These are phyloP conservation scores for Xylariaceae sp. DNA, from an alignment of 2,329 filamentous ascomycete genomes.

Conservation along the genomic window DNA sequence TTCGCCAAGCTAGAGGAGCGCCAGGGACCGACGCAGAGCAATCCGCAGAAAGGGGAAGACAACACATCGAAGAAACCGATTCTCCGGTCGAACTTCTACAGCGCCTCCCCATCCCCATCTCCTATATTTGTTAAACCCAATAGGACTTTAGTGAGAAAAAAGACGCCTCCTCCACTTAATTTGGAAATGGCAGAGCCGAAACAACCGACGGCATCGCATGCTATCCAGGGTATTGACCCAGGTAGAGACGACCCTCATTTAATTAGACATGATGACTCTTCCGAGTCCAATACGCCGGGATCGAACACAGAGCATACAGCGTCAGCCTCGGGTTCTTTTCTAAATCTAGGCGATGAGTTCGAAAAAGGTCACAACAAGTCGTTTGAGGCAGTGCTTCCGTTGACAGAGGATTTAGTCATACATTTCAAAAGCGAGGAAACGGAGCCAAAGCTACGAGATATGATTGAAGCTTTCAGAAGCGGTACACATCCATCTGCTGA, in stretches of 20 bases:
- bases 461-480: constrained; percentile 43
- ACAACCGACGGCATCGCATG: constrained; percentile 13
- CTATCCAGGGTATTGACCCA: constrained; percentile 20
- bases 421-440: constrained; percentile 43
- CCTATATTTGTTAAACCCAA: constrained; percentile 18
- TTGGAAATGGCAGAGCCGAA: constrained; percentile 14
- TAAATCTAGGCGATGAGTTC: constrained; percentile 12
- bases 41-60: background rate
- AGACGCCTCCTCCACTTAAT: constrained; percentile 24
- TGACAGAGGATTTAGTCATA: constrained; percentile 53
- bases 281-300: constrained; percentile 37
- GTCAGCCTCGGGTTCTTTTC: background rate
- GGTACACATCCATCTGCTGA: constrained; percentile 32
- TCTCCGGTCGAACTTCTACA: constrained; percentile 21
- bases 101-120: constrained; percentile 18
- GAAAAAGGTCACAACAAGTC: constrained; percentile 20
- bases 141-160: constrained; percentile 23
- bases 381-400: constrained; percentile 44
- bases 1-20: background rate
- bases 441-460: constrained; percentile 40
- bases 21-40: background rate
- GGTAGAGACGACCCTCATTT: constrained; percentile 26
- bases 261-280: constrained; percentile 14
- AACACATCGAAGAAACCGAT: constrained; percentile 7
- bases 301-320: constrained; percentile 30